Evolutionary conservation across 2,329 filamentous ascomycete genomes (phyloP), one percentile per base, ranked within the genome.

Genomic region (Ophiostoma perfectum): DNA sequence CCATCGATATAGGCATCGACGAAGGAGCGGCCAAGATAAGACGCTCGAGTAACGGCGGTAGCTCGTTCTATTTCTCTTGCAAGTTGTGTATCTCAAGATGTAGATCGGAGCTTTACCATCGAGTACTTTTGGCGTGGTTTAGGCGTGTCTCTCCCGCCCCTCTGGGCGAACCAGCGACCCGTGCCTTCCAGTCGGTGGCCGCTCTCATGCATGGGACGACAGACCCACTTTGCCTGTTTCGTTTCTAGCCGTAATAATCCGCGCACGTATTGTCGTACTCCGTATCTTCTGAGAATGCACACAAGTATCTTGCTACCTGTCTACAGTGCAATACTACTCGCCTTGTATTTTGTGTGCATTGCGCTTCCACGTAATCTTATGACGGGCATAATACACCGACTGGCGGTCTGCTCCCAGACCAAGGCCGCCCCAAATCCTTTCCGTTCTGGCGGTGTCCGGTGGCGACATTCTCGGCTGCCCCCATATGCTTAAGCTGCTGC

Each of bases 371-470:
- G 42, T 11, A 12, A 12, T 55, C 49, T 55, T 14, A 27, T 55
- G 49, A 55, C 49, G 49, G 11, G 49, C 49, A 55, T 55, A 55
- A n/a, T 12, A 47, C 12, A 47, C 45, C 16, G 45, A 14, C 45
- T 47, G 49, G 49, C n/a, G 49, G 49, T 55, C 49, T 55, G 49
- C 49, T 12, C 18, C 27, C 27, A 27, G 27, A 27, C 27, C 27
- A 27, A 16, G 44, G 14, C 44, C 8, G 9, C 8, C 44, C 44
- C 14, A 3, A 16, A 18, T 41, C n/a, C 66, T 64, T 52, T 52
- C 66, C 58, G 27, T 18, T 41, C 66, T 64, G 66, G 47, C 62
- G 47, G 66, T 68, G 60, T 64, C 66, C 44, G 39, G 66, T 60
- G 62, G 66, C 66, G 62, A 65, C 58, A 41, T 62, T 62, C 58